Evolutionary conservation across 169 alveolate species (phyloP).

Genomic region (Cryptosporidium ryanae): DNA sequence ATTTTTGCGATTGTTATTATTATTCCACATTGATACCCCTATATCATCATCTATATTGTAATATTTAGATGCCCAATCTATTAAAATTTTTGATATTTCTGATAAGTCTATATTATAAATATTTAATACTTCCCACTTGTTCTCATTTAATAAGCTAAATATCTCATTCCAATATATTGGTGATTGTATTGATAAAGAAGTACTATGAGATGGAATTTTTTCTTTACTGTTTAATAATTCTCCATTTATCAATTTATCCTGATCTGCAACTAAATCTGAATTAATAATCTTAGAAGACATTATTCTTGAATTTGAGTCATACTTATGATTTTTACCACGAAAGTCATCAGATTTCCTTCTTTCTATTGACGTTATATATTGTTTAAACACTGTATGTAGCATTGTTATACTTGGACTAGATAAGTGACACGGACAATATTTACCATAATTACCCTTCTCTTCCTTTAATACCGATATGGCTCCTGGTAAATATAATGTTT

Average conservation of each 20-base stretch:
- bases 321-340: too few relatives aligned
- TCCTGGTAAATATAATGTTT: slow-evolving; percentile 57
- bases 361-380: slow-evolving; percentile 23
- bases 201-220: not conserved
- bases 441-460: slow-evolving; percentile 64
- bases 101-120: slow-evolving; percentile 13
- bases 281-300: slow-evolving; percentile 29
- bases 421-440: slow-evolving; percentile 64
- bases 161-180: slow-evolving; percentile 69
- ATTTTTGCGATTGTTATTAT: not conserved
- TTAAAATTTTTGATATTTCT: slow-evolving; percentile 30
- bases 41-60: slow-evolving; percentile 29
- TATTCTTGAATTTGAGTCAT: not conserved
- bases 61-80: slow-evolving; percentile 62
- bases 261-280: slow-evolving; percentile 43
- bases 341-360: slow-evolving; percentile 1
- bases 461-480: slow-evolving; percentile 29
- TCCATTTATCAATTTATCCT: slow-evolving; percentile 29
- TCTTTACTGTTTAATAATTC: not conserved
- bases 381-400: slow-evolving; percentile 51
- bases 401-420: slow-evolving; percentile 48
- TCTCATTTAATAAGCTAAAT: slow-evolving; percentile 25
- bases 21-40: not conserved
- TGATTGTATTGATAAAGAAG: slow-evolving; percentile 44
- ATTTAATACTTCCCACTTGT: slow-evolving; percentile 56